Evolutionary conservation across 495 filamentous ascomycete genomes (phyloP).

Genomic region (Aspergillus olivimuriae): DNA sequence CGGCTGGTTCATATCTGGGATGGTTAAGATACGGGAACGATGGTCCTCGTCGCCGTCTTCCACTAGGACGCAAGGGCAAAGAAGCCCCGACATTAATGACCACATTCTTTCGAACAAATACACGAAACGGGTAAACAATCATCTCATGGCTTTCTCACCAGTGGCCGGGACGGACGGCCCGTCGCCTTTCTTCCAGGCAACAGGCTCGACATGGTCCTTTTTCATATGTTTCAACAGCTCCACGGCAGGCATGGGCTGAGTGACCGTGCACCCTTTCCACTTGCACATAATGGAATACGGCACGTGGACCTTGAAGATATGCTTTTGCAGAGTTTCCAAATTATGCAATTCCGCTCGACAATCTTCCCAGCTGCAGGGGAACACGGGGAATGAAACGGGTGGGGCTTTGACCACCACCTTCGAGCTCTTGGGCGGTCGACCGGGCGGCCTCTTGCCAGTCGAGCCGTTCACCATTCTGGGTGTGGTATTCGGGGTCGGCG

Average conservation of each 20-base stretch:
- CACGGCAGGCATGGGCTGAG: slow-evolving; percentile 19
- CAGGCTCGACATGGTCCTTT: slow-evolving; percentile 47
- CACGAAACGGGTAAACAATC: slow-evolving; percentile 10
- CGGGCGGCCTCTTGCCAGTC: slow-evolving; percentile 3
- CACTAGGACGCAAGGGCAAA: slow-evolving; percentile 11
- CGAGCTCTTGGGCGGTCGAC: slow-evolving; percentile 15
- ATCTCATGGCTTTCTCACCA: slow-evolving; percentile 36
- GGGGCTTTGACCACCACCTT: slow-evolving; percentile 8
- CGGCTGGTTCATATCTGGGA: slow-evolving; percentile 16
- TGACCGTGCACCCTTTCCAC: slow-evolving; percentile 28
- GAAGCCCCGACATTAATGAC: slow-evolving; percentile 18
- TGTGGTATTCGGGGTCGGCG: too few relatives aligned
- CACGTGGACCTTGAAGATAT: slow-evolving; percentile 53
- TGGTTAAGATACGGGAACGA: slow-evolving; percentile 14
- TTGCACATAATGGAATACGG: slow-evolving; percentile 24
- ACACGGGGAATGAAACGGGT: slow-evolving; percentile 16
- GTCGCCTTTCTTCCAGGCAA: slow-evolving; percentile 62
- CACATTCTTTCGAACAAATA: slow-evolving; percentile 3
- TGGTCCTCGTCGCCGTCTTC: slow-evolving; percentile 5
- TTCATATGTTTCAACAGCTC: slow-evolving; percentile 58
- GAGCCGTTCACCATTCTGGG: too few relatives aligned
- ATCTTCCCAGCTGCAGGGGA: slow-evolving; percentile 55
- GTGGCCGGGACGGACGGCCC: slow-evolving; percentile 46
- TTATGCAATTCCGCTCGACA: slow-evolving; percentile 73
- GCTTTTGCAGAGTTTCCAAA: slow-evolving; percentile 59